A percentile compares a stretch with the other conserved stretches of the same genome.
These are phyloP conservation scores for Otatea glauca DNA, from an alignment of 176 grass and related monocot species.

Conservation along the genomic window DNA sequence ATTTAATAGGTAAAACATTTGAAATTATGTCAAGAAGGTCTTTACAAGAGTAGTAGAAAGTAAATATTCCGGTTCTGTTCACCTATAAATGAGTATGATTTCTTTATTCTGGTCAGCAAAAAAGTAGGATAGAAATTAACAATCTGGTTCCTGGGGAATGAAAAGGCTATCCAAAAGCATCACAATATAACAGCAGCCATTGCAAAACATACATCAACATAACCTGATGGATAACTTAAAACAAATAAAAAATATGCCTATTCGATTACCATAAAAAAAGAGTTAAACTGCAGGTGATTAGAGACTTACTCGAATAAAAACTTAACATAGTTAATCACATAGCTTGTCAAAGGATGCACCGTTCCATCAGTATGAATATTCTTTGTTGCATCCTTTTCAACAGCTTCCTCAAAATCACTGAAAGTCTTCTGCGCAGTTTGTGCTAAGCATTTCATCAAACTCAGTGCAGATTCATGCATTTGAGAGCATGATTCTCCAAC, in stretches of 20 bases:
- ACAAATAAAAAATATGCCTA: neutral
- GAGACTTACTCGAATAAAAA: slow-evolving; percentile 95
- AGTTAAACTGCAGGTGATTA: neutral
- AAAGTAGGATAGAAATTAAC: neutral
- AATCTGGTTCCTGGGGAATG: neutral
- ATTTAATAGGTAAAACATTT: neutral
- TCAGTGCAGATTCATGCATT: slow-evolving; percentile 71
- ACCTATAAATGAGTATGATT: neutral
- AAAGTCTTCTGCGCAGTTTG: slow-evolving; percentile 92
- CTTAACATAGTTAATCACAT: slow-evolving; percentile 97
- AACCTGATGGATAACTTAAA: slow-evolving; percentile 18
- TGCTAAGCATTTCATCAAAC: slow-evolving; percentile 79
- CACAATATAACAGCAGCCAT: neutral
- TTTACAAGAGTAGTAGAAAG: slow-evolving; percentile 15
- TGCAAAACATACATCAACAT: slow-evolving; percentile 13
- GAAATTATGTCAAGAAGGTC: neutral
- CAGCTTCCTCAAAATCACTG: slow-evolving; percentile 89
- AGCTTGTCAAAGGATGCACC: slow-evolving; percentile 93
- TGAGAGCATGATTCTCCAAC: slow-evolving; percentile 72
- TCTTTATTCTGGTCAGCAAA: slow-evolving; percentile 23
- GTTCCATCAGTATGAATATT: slow-evolving; percentile 93
- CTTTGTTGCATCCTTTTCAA: slow-evolving; percentile 94
- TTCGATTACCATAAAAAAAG: neutral
- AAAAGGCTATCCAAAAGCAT: neutral
- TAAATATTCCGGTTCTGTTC: neutral